A percentile compares a stretch with the other conserved stretches of the same genome.
Evolutionary conservation across 2,329 filamentous ascomycete species (phyloP).

Genomic region (Penicillium rolfsii): DNA sequence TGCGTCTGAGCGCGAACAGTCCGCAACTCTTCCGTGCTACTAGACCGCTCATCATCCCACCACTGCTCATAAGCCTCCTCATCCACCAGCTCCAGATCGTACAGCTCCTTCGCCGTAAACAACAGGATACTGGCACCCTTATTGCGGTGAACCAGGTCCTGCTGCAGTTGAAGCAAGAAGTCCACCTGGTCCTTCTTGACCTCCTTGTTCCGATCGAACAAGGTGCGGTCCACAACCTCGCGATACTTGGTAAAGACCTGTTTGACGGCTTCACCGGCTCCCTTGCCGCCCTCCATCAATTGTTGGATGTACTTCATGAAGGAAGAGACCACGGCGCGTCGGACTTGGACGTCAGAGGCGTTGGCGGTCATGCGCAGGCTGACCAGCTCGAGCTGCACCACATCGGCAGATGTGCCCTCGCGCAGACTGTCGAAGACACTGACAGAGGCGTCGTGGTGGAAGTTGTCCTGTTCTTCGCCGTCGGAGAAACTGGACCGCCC

Average conservation of each 20-base stretch:
- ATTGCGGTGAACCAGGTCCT: conserved; percentile 69
- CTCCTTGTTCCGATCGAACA: conserved; percentile 59
- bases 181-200: conserved; percentile 75
- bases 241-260: conserved; percentile 67
- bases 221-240: conserved; percentile 61
- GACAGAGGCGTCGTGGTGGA: conserved; percentile 84
- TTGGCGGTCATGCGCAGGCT: conserved; percentile 89
- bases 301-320: conserved; percentile 81
- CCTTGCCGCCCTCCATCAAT: conserved; percentile 62
- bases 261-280: conserved; percentile 67
- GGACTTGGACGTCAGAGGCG: conserved; percentile 85
- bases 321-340: conserved; percentile 80
- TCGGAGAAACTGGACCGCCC: conserved; percentile 75
- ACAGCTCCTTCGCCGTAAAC: conserved; percentile 80
- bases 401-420: conserved; percentile 71
- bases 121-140: conserved; percentile 72
- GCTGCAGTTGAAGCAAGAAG: conserved; percentile 79
- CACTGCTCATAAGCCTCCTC: conserved; percentile 86
- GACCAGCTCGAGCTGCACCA: conserved; percentile 92
- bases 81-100: conserved; percentile 80
- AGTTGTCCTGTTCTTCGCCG: conserved; percentile 63
- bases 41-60: conserved; percentile 78
- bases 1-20: conserved; percentile 73
- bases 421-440: conserved; percentile 86
- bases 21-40: conserved; percentile 68